These are phyloP conservation scores for Tephrocybe sp. DNA, from an alignment of 768 basidiomycete species.

Conservation along the genomic window DNA sequence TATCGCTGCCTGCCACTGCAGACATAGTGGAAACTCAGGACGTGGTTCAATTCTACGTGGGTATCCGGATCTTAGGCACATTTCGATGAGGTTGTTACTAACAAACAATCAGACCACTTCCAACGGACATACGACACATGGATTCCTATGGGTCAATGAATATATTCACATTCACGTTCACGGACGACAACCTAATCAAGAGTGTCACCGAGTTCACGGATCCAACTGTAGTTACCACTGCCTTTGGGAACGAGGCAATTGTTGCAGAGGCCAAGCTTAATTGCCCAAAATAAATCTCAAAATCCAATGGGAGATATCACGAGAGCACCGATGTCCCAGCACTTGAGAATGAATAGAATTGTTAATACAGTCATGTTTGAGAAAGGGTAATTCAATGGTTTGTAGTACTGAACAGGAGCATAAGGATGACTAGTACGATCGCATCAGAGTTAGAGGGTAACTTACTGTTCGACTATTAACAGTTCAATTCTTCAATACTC, in stretches of 20 bases:
- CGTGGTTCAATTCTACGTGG: conserved; percentile 12
- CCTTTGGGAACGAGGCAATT: conserved; percentile 8
- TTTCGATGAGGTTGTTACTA: neutral
- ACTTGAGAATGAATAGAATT: no score
- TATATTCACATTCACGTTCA: conserved; percentile 17
- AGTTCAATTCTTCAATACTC: no score
- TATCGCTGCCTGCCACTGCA: conserved; percentile 7
- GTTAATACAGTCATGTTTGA: no score
- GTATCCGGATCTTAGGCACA: neutral
- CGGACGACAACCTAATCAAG: conserved; percentile 11
- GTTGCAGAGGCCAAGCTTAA: conserved; percentile 8
- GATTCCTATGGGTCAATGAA: conserved; percentile 15
- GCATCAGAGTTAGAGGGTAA: no score
- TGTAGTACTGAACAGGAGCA: no score
- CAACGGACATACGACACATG: conserved; percentile 11
- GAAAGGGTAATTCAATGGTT: no score
- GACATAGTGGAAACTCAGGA: conserved; percentile 11
- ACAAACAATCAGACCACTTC: conserved; percentile 10
- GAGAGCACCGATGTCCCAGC: no score
- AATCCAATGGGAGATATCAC: no score
- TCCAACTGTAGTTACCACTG: conserved; percentile 6
- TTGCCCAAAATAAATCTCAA: no score
- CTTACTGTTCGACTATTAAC: no score
- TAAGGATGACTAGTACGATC: no score
- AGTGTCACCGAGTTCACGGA: conserved; percentile 15